phyloP scores from a whole-genome alignment of 495 filamentous ascomycete species.

The Podospora pseudopauciseta region DNA sequence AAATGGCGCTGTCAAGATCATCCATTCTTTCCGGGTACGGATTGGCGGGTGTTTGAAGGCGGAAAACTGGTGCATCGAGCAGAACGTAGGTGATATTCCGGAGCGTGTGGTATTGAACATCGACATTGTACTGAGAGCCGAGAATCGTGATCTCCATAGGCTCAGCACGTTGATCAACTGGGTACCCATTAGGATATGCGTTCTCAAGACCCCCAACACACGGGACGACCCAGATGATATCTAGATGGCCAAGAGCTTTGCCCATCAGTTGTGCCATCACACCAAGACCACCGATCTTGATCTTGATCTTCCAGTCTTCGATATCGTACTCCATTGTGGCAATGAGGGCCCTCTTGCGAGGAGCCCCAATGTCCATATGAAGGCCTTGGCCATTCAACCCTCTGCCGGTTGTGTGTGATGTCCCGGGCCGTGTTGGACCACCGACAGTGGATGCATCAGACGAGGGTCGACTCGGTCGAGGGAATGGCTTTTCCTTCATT shows the following conservation, averaged over 20 bases:
- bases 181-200: conserved; percentile 40
- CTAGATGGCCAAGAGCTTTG: conserved; percentile 64
- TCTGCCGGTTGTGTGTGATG: not conserved
- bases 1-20: conserved; percentile 65
- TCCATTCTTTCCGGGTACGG: conserved; percentile 71
- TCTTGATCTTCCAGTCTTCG: conserved; percentile 68
- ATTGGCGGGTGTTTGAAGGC: conserved; percentile 59
- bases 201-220: conserved; percentile 63
- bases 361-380: conserved; percentile 19
- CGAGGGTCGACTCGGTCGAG: not conserved
- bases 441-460: conserved; percentile 11
- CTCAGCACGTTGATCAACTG: conserved; percentile 49
- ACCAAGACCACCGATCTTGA: conserved; percentile 70
- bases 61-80: conserved; percentile 66
- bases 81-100: conserved; percentile 71
- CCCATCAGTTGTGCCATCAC: conserved; percentile 72
- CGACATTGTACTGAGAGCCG: conserved; percentile 57
- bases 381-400: conserved; percentile 7
- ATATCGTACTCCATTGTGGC: conserved; percentile 73
- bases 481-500: conserved; percentile 15
- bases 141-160: conserved; percentile 62
- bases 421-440: conserved; percentile 7
- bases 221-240: conserved; percentile 72
- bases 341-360: conserved; percentile 38
- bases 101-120: conserved; percentile 62